Evolutionary conservation across 495 filamentous ascomycete species (phyloP).

Genomic region (Podospora fimiseda): DNA sequence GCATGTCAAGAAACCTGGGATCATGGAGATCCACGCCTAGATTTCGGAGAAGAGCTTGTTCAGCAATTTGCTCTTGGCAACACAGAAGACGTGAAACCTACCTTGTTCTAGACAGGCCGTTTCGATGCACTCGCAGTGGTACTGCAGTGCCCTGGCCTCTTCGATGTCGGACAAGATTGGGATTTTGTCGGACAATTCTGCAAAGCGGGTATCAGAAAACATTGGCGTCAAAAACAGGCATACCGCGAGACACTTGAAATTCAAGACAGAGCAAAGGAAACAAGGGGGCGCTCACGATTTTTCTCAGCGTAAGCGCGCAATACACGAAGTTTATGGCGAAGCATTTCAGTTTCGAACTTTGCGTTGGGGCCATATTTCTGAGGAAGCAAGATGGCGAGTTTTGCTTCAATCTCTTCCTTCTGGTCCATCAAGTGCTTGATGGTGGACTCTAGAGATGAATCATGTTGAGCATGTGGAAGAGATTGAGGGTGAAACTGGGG

Average conservation of each 20-base stretch:
- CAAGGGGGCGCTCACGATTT: slow-evolving; percentile 34
- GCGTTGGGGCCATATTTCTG: slow-evolving; percentile 39
- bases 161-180: slow-evolving; percentile 42
- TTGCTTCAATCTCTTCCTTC: slow-evolving; percentile 45
- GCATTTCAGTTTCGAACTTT: slow-evolving; percentile 41
- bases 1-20: slow-evolving; percentile 34
- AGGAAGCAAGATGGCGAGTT: slow-evolving; percentile 39
- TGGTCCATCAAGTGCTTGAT: slow-evolving; percentile 42
- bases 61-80: slow-evolving; percentile 1
- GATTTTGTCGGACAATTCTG: slow-evolving; percentile 39
- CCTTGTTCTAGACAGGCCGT: slow-evolving; percentile 42
- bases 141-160: slow-evolving; percentile 43
- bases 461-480: slow-evolving; percentile 14
- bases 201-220: slow-evolving; percentile 24
- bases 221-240: background rate
- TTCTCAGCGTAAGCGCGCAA: slow-evolving; percentile 37
- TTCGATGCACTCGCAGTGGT: slow-evolving; percentile 47
- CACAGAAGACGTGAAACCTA: slow-evolving; percentile 22
- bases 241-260: slow-evolving; percentile 11
- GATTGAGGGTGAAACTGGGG: slow-evolving; percentile 5
- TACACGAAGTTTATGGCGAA: slow-evolving; percentile 41
- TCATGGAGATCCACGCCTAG: slow-evolving; percentile 42
- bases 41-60: slow-evolving; percentile 4
- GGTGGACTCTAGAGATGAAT: slow-evolving; percentile 39
- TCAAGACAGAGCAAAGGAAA: background rate